These are phyloP conservation scores for Thermomucor indicae-seudaticae DNA, from an alignment of 371 early-diverging fungal species.

Conservation along the genomic window DNA sequence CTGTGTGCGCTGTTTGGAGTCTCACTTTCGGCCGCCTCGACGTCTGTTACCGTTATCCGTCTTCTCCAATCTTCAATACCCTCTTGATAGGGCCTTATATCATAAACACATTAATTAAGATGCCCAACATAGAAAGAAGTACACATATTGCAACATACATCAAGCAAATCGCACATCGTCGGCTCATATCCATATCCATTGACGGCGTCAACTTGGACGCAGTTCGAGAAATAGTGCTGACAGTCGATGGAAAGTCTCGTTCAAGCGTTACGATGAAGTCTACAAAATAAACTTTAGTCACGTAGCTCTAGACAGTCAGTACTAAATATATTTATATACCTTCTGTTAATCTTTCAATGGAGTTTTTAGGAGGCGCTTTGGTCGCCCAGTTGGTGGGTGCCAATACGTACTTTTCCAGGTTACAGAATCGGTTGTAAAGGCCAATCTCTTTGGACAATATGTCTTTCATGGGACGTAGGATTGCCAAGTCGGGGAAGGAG, in stretches of 20 bases:
- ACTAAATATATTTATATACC: constrained; percentile 16
- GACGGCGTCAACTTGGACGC: constrained; percentile 68
- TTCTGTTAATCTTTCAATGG: constrained; percentile 73
- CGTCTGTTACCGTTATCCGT: constrained; percentile 48
- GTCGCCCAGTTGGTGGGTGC: constrained; percentile 53
- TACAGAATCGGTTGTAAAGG: constrained; percentile 57
- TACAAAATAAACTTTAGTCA: not conserved
- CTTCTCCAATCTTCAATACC: constrained; percentile 50
- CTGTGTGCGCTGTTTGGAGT: not conserved
- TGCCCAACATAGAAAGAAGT: not conserved
- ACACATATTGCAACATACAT: constrained; percentile 31
- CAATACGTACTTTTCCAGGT: constrained; percentile 38
- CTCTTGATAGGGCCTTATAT: constrained; percentile 46
- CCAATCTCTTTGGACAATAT: constrained; percentile 78
- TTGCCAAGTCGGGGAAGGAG: constrained; percentile 38
- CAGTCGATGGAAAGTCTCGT: constrained; percentile 83
- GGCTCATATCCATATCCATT: constrained; percentile 29
- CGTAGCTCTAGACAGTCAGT: not conserved
- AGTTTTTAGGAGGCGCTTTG: constrained; percentile 48
- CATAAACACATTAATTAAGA: not conserved
- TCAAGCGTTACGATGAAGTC: constrained; percentile 80
- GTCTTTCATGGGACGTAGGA: constrained; percentile 82
- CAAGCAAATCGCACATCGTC: constrained; percentile 52
- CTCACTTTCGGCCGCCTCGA: constrained; percentile 11
- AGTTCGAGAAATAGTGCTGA: constrained; percentile 81